Conservation (phyloP, 345 rosid genomes). For the Cardiospermum halicacabum region DNA sequence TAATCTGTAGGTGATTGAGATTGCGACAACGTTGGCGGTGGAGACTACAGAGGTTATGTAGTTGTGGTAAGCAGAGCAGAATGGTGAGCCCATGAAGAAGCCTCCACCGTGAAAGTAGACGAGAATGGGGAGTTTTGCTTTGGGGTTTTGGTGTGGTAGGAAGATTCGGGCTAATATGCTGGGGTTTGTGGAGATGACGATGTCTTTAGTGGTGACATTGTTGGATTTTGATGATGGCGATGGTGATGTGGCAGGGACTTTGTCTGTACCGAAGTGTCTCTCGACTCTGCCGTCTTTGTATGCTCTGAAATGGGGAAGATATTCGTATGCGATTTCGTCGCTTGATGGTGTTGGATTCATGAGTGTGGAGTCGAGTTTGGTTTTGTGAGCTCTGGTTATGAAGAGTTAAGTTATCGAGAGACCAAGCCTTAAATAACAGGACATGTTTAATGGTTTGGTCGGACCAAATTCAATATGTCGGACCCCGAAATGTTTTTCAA, state of each 20-base stretch:
- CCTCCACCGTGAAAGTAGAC: constrained; percentile 42
- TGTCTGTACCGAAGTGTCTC: constrained; percentile 22
- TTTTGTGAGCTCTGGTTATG: no score
- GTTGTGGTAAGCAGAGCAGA: constrained; percentile 19
- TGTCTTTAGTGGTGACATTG: constrained; percentile 33
- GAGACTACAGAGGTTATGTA: constrained; percentile 19
- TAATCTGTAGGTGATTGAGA: constrained; percentile 35
- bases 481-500: no score
- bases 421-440: no score
- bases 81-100: constrained; percentile 22
- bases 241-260: constrained; percentile 22
- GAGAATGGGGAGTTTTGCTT: constrained; percentile 29
- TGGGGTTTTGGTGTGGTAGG: constrained; percentile 28
- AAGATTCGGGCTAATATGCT: constrained; percentile 27
- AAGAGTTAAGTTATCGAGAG: no score
- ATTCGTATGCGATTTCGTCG: constrained; percentile 12
- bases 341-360: not conserved
- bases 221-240: no score
- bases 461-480: no score
- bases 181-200: constrained; percentile 12
- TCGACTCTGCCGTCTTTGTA: constrained; percentile 31
- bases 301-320: constrained; percentile 17
- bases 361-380: not conserved
- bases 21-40: constrained; percentile 18
- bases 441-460: no score